Percentiles rank a stretch among this genome's conserved stretches.
These are phyloP conservation scores for Mortierella alpina DNA, from an alignment of 192 early-diverging fungal species.

Conservation along the genomic window DNA sequence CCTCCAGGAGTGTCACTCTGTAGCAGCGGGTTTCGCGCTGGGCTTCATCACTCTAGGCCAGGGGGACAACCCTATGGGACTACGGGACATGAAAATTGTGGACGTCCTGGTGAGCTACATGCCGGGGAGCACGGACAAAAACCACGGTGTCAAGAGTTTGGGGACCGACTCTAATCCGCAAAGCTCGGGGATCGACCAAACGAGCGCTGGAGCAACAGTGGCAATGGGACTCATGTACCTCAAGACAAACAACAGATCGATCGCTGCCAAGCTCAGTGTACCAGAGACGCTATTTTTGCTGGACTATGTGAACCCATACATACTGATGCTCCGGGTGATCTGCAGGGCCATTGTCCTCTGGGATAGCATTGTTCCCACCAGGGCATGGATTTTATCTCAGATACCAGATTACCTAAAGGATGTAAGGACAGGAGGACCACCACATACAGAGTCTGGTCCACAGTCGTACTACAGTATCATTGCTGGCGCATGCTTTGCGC, in stretches of 20 bases:
- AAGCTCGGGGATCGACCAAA: conserved; percentile 60
- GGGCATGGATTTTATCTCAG: conserved; percentile 72
- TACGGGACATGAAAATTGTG: conserved; percentile 68
- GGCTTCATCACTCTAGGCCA: conserved; percentile 83
- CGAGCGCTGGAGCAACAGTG: conserved; percentile 74
- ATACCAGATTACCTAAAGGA: conserved; percentile 69
- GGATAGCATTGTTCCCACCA: conserved; percentile 68
- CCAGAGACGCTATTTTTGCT: conserved; percentile 69
- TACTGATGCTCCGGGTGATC: conserved; percentile 75
- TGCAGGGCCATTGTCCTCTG: conserved; percentile 82
- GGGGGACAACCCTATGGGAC: conserved; percentile 60
- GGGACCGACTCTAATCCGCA: background rate
- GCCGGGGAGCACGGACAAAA: conserved; percentile 61
- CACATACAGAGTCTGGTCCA: conserved; percentile 43
- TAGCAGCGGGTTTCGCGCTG: conserved; percentile 86
- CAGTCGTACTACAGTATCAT: conserved; percentile 75
- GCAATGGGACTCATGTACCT: conserved; percentile 89
- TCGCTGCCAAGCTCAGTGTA: conserved; percentile 73
- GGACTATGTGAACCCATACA: conserved; percentile 78
- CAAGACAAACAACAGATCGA: conserved; percentile 74
- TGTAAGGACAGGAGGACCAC: conserved; percentile 17
- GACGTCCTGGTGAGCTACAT: conserved; percentile 66
- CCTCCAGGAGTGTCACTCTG: conserved; percentile 72
- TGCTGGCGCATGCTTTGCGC: conserved; percentile 73
- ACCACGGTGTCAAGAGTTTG: background rate